Evolutionary conservation across 257 asterid genomes (phyloP).

Genomic region (Paraleonurus japonicus): DNA sequence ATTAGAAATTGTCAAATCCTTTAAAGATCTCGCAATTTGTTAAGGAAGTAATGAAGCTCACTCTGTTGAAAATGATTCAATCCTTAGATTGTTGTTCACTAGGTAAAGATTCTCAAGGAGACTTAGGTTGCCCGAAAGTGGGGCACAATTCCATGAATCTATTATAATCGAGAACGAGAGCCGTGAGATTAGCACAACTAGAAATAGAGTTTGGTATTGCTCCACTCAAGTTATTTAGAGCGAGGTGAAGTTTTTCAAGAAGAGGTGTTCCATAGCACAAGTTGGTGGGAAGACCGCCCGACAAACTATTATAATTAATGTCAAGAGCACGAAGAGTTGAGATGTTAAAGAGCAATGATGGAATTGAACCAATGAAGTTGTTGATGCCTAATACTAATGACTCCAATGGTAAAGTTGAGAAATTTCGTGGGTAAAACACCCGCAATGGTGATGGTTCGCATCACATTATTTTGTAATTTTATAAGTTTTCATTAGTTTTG

Average conservation of each 20-base stretch:
- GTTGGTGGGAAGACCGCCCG: background rate
- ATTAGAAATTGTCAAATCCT: background rate
- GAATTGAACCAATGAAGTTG: conserved; percentile 26
- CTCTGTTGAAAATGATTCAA: background rate
- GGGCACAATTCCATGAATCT: background rate
- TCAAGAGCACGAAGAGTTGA: conserved; percentile 10
- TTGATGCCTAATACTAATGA: background rate
- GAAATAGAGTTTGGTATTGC: background rate
- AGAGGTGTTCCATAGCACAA: background rate
- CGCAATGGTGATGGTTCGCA: background rate
- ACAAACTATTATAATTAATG: background rate
- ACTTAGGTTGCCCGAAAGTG: background rate
- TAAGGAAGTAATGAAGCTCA: conserved; percentile 30
- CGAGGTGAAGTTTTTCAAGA: background rate
- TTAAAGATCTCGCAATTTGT: conserved; percentile 23
- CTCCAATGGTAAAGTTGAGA: conserved; percentile 30
- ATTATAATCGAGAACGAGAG: background rate
- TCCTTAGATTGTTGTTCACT: background rate
- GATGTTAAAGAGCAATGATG: conserved; percentile 30
- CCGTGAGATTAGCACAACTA: background rate
- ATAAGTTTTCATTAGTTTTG: no score
- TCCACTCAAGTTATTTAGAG: background rate
- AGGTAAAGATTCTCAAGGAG: background rate
- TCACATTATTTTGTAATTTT: no score
- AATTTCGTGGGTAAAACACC: conserved; percentile 34